phyloP scores from a whole-genome alignment of 164 flowering plant genomes.

The Buxus sempervirens region DNA sequence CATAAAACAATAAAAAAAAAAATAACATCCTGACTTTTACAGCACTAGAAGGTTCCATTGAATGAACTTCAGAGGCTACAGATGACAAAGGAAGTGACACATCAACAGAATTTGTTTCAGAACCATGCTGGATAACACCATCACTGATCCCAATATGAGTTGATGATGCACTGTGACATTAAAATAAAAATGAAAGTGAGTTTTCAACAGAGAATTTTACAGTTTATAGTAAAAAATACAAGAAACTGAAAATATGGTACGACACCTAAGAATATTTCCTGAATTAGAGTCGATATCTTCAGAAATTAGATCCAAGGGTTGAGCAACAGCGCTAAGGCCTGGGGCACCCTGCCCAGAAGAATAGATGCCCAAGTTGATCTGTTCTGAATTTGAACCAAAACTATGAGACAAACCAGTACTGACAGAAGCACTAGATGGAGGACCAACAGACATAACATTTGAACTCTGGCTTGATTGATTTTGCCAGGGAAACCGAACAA shows the following conservation, averaged over 20 bases:
- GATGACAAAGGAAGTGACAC: slow-evolving; percentile 42
- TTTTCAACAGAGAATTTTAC: neutral
- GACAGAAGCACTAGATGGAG: slow-evolving; percentile 28
- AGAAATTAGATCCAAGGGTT: slow-evolving; percentile 52
- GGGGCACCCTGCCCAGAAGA: slow-evolving; percentile 48
- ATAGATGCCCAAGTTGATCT: slow-evolving; percentile 38
- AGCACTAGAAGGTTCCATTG: slow-evolving; percentile 37
- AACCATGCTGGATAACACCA: slow-evolving; percentile 35
- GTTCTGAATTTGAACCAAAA: slow-evolving; percentile 38
- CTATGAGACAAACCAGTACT: slow-evolving; percentile 23
- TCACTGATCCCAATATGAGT: slow-evolving; percentile 44
- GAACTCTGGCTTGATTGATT: slow-evolving; percentile 55
- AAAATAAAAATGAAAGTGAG: neutral
- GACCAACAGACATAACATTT: slow-evolving; percentile 32
- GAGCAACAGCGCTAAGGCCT: slow-evolving; percentile 44
- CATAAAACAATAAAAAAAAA: neutral
- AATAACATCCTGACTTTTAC: slow-evolving; percentile 39
- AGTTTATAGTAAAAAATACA: neutral
- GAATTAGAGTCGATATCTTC: slow-evolving; percentile 59
- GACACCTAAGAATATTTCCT: slow-evolving; percentile 51
- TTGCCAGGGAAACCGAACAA: slow-evolving; percentile 73
- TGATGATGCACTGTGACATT: slow-evolving; percentile 46
- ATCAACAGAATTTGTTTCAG: slow-evolving; percentile 40
- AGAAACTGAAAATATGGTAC: neutral
- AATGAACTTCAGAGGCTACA: slow-evolving; percentile 44